Evolutionary conservation across 2,329 filamentous ascomycete genomes (phyloP).

Genomic region (Pseudocercospora pini-densiflorae): DNA sequence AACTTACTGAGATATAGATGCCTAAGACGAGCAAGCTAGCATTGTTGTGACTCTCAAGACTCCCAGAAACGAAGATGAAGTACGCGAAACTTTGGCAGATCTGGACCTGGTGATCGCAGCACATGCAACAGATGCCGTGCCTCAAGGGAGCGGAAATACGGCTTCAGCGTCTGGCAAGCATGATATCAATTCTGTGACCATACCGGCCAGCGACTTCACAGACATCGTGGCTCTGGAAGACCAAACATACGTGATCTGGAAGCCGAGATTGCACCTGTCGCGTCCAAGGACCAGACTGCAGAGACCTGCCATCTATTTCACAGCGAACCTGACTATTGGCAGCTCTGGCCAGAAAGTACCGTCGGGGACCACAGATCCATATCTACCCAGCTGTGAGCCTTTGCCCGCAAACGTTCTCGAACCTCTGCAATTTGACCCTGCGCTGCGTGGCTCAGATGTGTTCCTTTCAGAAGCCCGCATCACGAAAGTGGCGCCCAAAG

Average conservation of each 20-base stretch:
- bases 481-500: constrained; percentile 72
- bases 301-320: constrained; percentile 68
- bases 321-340: constrained; percentile 35
- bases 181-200: constrained; percentile 31
- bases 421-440: constrained; percentile 69
- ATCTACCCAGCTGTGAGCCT: constrained; percentile 70
- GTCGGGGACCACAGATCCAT: constrained; percentile 63
- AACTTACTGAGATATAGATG: constrained; percentile 30
- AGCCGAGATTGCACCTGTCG: constrained; percentile 32
- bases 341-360: constrained; percentile 46
- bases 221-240: constrained; percentile 29
- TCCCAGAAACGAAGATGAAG: constrained; percentile 20
- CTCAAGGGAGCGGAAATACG: constrained; percentile 34
- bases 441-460: constrained; percentile 54
- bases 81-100: constrained; percentile 30
- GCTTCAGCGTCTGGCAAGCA: constrained; percentile 38
- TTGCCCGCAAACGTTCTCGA: constrained; percentile 78
- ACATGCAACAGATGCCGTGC: constrained; percentile 40
- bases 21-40: constrained; percentile 35
- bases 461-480: constrained; percentile 75
- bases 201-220: constrained; percentile 18
- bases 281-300: constrained; percentile 65
- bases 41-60: constrained; percentile 35
- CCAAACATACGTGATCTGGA: constrained; percentile 37
- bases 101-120: constrained; percentile 37